Evolutionary conservation across 495 filamentous ascomycete species (phyloP).

Genomic region (Cenococcum geophilum): DNA sequence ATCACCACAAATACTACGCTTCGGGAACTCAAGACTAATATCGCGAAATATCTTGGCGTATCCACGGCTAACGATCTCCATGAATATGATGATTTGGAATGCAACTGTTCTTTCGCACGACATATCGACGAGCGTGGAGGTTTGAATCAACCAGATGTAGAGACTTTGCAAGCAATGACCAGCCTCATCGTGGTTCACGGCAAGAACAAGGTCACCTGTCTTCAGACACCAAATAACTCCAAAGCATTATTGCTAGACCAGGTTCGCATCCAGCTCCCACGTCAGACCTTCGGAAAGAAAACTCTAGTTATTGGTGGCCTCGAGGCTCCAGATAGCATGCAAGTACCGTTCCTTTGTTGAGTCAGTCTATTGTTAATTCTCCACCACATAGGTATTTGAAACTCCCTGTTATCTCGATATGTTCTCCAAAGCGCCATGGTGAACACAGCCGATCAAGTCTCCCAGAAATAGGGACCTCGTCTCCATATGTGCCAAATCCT

Average conservation of each 20-base stretch:
- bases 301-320: conserved; percentile 7
- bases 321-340: not conserved
- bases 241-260: not conserved
- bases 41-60: conserved; percentile 18
- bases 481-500: conserved; percentile 7
- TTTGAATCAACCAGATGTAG: conserved; percentile 2
- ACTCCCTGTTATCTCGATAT: too few species aligned
- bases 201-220: conserved; percentile 18
- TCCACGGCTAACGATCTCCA: conserved; percentile 1
- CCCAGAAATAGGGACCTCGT: not conserved
- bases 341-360: too few species aligned
- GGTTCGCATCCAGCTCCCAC: not conserved
- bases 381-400: too few species aligned
- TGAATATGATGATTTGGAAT: conserved; percentile 11
- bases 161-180: conserved; percentile 3
- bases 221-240: conserved; percentile 1
- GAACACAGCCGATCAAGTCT: too few species aligned
- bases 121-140: conserved; percentile 18
- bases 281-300: not conserved
- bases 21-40: conserved; percentile 1
- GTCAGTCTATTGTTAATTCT: too few species aligned
- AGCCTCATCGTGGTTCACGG: conserved; percentile 21
- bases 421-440: too few species aligned
- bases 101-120: conserved; percentile 34
- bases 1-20: too few species aligned